Evolutionary conservation across 1,284 basidiomycete species (phyloP).

Genomic region (Leccinum huronense): DNA sequence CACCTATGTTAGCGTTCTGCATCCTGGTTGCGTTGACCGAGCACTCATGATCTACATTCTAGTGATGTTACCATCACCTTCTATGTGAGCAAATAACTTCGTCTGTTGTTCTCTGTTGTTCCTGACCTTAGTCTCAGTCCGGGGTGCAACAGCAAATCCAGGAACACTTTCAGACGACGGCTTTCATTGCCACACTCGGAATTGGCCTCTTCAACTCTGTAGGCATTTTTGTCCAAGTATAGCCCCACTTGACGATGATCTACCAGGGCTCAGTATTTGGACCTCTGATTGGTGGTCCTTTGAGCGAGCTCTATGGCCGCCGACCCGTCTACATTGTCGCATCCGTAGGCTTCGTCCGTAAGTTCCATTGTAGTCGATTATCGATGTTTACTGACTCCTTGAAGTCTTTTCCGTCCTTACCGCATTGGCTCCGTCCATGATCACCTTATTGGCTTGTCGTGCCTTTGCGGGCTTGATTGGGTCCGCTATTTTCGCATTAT

Average conservation of each 20-base stretch:
- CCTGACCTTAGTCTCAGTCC: slow-evolving; percentile 19
- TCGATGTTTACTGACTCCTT: slow-evolving; percentile 5
- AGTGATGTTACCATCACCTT: slow-evolving; percentile 29
- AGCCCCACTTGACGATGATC: slow-evolving; percentile 1
- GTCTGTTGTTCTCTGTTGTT: neutral
- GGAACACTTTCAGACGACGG: slow-evolving; percentile 23
- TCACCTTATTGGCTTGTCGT: slow-evolving; percentile 22
- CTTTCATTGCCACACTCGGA: slow-evolving; percentile 24
- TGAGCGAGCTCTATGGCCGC: slow-evolving; percentile 30
- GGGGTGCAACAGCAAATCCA: slow-evolving; percentile 31
- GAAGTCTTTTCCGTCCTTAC: slow-evolving; percentile 25
- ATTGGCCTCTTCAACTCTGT: slow-evolving; percentile 31
- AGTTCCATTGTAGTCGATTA: neutral
- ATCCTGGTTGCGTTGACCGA: slow-evolving; percentile 2
- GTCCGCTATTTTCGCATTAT: slow-evolving; percentile 26
- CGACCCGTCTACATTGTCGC: slow-evolving; percentile 24
- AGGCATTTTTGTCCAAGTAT: neutral
- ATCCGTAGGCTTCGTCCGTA: slow-evolving; percentile 27
- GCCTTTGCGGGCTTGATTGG: slow-evolving; percentile 23
- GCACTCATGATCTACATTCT: slow-evolving; percentile 10
- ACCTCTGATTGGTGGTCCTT: slow-evolving; percentile 28
- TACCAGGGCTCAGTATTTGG: slow-evolving; percentile 27
- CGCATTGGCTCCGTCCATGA: slow-evolving; percentile 22
- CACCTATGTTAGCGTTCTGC: slow-evolving; percentile 23
- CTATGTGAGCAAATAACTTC: slow-evolving; percentile 21